Base-by-base conservation (phyloP, 2,329 filamentous ascomycete species). In the Purpureocillium lavendulum region DNA sequence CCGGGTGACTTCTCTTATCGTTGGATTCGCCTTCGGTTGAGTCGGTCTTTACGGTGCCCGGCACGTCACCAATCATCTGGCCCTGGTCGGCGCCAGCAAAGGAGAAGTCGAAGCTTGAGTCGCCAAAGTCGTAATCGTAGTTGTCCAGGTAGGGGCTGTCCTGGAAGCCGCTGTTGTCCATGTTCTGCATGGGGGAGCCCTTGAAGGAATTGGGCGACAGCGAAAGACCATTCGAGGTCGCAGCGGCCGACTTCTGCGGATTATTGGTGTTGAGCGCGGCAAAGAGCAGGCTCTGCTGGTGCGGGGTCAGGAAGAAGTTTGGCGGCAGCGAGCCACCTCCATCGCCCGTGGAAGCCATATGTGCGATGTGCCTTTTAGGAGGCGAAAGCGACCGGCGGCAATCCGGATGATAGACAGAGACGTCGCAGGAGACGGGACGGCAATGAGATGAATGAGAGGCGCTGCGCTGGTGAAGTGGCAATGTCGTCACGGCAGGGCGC, bases 111-210 rank as follows among this genome's bases (percentile, higher is more conserved):
- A 87, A 89, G 56, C 71, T 81, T 29, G 74, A 75, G 53, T 89
- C 84, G 43, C 89, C 86, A 42, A 87, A 80, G 35, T 85, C 81
- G 48, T 84, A 82, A 49, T 84, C 80, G 52, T 88, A 92, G 47
- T 58, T 60, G 56, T 95, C 87, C 42, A 94, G 71, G 54, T 82
- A 89, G 0, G 89, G 87, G 47, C 84, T 92, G 36, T 88, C 84
- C 26, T 87, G 78, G 33, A 78, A 74, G 46, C 67, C 73, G 40
- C 51, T 40, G 31, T 35, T 36, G 30, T 48, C 50, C 30, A 69
- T 66, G 18, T 53, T 55, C 48, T 68, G 64, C 35, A 58, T 49
- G 13, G 72, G 70, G 10, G 73, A 75, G 39, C 64, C 64, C 44
- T 71, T 68, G 46, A 76, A 59, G 38, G 74, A 62, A 39, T 57